A percentile compares a stretch with the other conserved stretches of the same genome.
These are phyloP conservation scores for Pseudozyma hubeiensis DNA, from an alignment of 1,284 basidiomycete species.

Conservation along the genomic window DNA sequence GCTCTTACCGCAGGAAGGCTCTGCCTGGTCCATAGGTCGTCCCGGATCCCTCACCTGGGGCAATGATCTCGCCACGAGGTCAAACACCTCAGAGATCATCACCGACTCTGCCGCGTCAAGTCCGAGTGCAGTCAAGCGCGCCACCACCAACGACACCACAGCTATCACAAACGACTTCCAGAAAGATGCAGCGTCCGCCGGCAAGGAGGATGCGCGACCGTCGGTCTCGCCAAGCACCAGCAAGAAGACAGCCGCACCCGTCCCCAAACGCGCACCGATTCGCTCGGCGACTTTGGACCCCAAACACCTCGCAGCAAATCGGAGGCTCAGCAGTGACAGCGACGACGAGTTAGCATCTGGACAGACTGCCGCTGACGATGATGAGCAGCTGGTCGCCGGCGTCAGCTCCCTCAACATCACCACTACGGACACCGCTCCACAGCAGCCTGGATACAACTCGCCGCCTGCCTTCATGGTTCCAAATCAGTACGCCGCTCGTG, in stretches of 20 bases:
- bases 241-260: slow-evolving; percentile 25
- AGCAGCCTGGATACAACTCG: slow-evolving; percentile 23
- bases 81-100: slow-evolving; percentile 14
- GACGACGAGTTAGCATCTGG: slow-evolving; percentile 10
- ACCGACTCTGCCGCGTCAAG: slow-evolving; percentile 20
- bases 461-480: slow-evolving; percentile 21
- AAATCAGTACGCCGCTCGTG: slow-evolving; percentile 27
- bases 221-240: slow-evolving; percentile 10
- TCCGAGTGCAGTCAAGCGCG: slow-evolving; percentile 31
- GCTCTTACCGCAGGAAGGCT: slow-evolving; percentile 36
- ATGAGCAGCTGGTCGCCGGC: slow-evolving; percentile 22
- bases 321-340: slow-evolving; percentile 11
- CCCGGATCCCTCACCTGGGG: slow-evolving; percentile 34
- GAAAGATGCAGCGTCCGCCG: not conserved
- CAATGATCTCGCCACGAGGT: slow-evolving; percentile 20
- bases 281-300: slow-evolving; percentile 43
- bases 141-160: slow-evolving; percentile 5
- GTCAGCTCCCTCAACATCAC: slow-evolving; percentile 26
- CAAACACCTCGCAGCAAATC: slow-evolving; percentile 27
- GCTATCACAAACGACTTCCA: slow-evolving; percentile 1
- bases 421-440: slow-evolving; percentile 7
- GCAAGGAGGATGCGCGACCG: not conserved
- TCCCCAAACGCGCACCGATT: slow-evolving; percentile 40
- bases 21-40: slow-evolving; percentile 35
- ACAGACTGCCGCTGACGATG: slow-evolving; percentile 13